These are phyloP conservation scores for Podospora anserina DNA, from an alignment of 495 filamentous ascomycete genomes.

Conservation along the genomic window DNA sequence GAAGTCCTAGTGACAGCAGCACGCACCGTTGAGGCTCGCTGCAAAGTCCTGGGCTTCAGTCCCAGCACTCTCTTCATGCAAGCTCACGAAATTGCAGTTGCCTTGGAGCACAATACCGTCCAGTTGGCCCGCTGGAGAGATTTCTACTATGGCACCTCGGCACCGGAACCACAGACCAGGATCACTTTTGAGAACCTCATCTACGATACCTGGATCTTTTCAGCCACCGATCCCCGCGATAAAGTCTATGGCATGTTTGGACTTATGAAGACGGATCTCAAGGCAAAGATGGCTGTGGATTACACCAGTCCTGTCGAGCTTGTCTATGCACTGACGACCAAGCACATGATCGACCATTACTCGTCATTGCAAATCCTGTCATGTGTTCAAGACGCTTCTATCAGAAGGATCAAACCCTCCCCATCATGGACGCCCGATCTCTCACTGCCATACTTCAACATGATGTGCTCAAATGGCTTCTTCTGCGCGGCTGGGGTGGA, in stretches of 20 bases:
- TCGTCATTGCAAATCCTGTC: slow-evolving; percentile 12
- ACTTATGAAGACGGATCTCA: slow-evolving; percentile 3
- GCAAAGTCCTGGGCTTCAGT: slow-evolving; percentile 10
- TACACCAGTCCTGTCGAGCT: slow-evolving; percentile 10
- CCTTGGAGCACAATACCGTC: slow-evolving; percentile 15
- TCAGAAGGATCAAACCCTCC: not conserved
- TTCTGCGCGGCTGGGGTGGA: slow-evolving; percentile 11
- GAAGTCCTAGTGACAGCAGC: slow-evolving; percentile 8
- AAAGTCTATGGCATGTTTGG: slow-evolving; percentile 18
- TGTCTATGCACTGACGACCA: slow-evolving; percentile 11
- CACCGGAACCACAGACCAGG: not conserved
- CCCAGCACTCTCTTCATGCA: slow-evolving; percentile 17
- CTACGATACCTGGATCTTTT: slow-evolving; percentile 3
- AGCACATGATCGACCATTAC: slow-evolving; percentile 11
- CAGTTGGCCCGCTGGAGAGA: slow-evolving; percentile 15
- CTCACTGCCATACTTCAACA: slow-evolving; percentile 15
- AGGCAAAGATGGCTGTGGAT: slow-evolving; percentile 11
- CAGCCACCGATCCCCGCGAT: slow-evolving; percentile 15
- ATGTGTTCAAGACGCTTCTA: slow-evolving; percentile 14
- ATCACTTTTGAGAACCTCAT: not conserved
- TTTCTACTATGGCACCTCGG: slow-evolving; percentile 11
- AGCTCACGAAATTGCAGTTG: slow-evolving; percentile 15
- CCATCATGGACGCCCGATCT: slow-evolving; percentile 21
- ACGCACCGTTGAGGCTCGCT: slow-evolving; percentile 19
- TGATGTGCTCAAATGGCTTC: slow-evolving; percentile 14